Base-by-base conservation (phyloP, 2,329 filamentous ascomycete species). In the Penicillium italicum region DNA sequence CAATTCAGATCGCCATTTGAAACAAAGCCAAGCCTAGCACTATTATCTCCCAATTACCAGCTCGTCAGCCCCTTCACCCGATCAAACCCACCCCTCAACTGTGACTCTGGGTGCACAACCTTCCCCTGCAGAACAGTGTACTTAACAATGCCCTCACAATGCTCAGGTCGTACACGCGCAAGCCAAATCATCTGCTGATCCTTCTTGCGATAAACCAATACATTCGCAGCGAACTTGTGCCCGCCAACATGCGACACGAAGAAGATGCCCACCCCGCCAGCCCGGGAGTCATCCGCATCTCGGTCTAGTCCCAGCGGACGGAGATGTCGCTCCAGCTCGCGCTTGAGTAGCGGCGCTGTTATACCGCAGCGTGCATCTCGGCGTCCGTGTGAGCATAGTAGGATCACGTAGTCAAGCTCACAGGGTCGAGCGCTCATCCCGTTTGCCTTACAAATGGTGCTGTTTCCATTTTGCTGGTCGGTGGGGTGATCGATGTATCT, bases 211-310 rank as follows among this genome's bases (percentile, higher is more conserved):
- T 97, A 97, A 0, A 97, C 78, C 77, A 97, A 86, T 61, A 96
- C 85, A 69, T 97, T 97, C 28, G 92, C 92, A 45, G 87, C 87
- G 77, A 93, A 97, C 78, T 96, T 96, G 78, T 97, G 92, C 0
- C 92, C 93, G 33, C 93, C 92, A 5, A 96, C 90, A 69, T 97
- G 92, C 57, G 86, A 92, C 63, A 96, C 91, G 69, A 93, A 96
- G 76, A 94, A 95, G 57, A 96, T 89, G 1, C 90, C 91, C 1
- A 92, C 91, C 9, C 91, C 91, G 8, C 91, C 91, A 0, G 90
- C 88, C 43, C 91, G 79, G 71, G 90, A 85, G 70, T 96, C 91
- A 69, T 92, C 85, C 10, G 90, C 75, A 70, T 96, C 91, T 33
- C 91, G 85, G 70, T 87, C 89, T 12, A 96, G 76, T 0, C 90